Evolutionary conservation across 2,329 filamentous ascomycete genomes (phyloP).

Genomic region (Diatrype stigma): DNA sequence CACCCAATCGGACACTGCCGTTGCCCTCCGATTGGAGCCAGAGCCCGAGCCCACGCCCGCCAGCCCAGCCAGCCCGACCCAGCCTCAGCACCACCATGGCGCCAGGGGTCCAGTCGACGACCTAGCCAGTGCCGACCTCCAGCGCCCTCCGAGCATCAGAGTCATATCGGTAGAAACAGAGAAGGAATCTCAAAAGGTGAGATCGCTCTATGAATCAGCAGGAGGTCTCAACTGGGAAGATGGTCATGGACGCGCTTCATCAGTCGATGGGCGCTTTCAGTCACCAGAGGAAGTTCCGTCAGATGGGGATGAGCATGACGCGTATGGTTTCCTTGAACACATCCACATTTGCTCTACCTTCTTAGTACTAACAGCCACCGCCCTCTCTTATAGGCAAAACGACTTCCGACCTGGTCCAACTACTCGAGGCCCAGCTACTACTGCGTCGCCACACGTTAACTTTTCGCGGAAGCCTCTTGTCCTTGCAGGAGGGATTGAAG

Average conservation of each 20-base stretch:
- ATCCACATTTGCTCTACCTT: slow-evolving; percentile 22
- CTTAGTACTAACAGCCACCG: slow-evolving; percentile 23
- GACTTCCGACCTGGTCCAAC: slow-evolving; percentile 23
- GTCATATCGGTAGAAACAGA: slow-evolving; percentile 52
- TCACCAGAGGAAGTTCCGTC: slow-evolving; percentile 48
- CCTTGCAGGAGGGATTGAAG: slow-evolving; percentile 57
- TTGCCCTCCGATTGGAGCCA: slow-evolving; percentile 2
- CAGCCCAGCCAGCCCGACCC: too few species aligned
- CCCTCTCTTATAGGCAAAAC: slow-evolving; percentile 19
- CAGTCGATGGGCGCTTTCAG: slow-evolving; percentile 40
- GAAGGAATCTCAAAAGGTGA: slow-evolving; percentile 64
- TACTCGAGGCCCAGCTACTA: slow-evolving; percentile 28
- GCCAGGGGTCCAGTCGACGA: neutral
- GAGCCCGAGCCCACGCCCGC: too few species aligned
- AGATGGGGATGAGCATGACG: slow-evolving; percentile 49
- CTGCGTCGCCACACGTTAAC: slow-evolving; percentile 37
- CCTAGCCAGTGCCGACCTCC: slow-evolving; percentile 13
- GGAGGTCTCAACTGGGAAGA: slow-evolving; percentile 51
- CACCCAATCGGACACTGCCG: slow-evolving; percentile 7
- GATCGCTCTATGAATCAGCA: slow-evolving; percentile 59
- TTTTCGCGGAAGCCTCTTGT: slow-evolving; percentile 32
- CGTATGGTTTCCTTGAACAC: slow-evolving; percentile 52
- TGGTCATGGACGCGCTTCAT: slow-evolving; percentile 42
- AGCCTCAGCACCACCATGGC: neutral
- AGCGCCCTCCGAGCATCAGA: slow-evolving; percentile 42